A percentile compares a stretch with the other conserved stretches of the same genome.
Evolutionary conservation across 1,139 yeast species (phyloP).

Genomic region (Candida sp.): DNA sequence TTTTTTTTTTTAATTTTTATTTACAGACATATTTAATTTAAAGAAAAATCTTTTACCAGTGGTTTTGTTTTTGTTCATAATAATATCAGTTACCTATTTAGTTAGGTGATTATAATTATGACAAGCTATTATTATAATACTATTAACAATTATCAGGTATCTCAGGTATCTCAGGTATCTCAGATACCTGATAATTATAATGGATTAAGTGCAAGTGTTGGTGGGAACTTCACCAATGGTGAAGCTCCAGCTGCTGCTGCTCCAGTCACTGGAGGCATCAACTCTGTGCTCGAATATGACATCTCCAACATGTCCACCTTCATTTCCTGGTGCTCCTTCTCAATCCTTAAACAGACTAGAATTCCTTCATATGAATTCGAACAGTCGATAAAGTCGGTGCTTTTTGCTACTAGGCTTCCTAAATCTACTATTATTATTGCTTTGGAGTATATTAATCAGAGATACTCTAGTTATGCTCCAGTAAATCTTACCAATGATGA

Average conservation of each 20-base stretch:
- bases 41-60: too few relatives aligned
- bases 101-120: conserved; percentile 4
- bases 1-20: too few relatives aligned
- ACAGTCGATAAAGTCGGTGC: conserved; percentile 60
- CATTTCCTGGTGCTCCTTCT: conserved; percentile 63
- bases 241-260: too few relatives aligned
- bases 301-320: conserved; percentile 75
- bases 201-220: too few relatives aligned
- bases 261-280: conserved; percentile 67
- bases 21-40: too few relatives aligned
- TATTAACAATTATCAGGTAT: too few relatives aligned
- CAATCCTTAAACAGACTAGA: conserved; percentile 49
- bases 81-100: conserved; percentile 4
- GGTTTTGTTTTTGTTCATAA: too few relatives aligned
- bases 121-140: too few relatives aligned
- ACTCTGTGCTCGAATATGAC: conserved; percentile 76
- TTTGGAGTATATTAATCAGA: conserved; percentile 65
- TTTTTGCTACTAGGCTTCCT: conserved; percentile 89
- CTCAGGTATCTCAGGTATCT: too few relatives aligned
- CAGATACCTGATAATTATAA: too few relatives aligned
- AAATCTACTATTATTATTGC: conserved; percentile 76
- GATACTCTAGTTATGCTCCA: conserved; percentile 25
- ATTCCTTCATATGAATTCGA: conserved; percentile 55
- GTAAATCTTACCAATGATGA: conserved; percentile 35
- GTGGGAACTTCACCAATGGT: too few relatives aligned